Percentiles rank a stretch among this genome's conserved stretches.
phyloP scores from a whole-genome alignment of 1,284 basidiomycete genomes.

The Mycena sp. region DNA sequence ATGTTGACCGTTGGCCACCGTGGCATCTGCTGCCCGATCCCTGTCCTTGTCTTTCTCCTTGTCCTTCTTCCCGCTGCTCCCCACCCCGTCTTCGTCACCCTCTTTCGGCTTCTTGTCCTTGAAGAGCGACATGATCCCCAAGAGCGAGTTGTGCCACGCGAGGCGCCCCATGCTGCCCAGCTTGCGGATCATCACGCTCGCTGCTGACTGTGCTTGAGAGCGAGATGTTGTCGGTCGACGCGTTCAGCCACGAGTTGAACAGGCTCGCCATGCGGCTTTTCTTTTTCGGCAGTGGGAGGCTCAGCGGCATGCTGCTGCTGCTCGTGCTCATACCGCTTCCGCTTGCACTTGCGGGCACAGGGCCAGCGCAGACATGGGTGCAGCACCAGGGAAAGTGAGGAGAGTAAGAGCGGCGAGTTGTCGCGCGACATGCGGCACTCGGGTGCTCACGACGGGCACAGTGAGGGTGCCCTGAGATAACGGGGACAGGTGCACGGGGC shows the following conservation, averaged over 20 bases:
- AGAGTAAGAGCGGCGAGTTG: slow-evolving; percentile 71
- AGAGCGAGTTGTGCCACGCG: too few relatives aligned
- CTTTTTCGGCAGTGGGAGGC: too few relatives aligned
- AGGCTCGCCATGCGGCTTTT: slow-evolving; percentile 75
- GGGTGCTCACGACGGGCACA: neutral
- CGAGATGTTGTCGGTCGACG: slow-evolving; percentile 97
- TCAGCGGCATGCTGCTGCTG: too few relatives aligned
- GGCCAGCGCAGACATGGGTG: slow-evolving; percentile 31
- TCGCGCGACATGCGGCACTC: slow-evolving; percentile 83
- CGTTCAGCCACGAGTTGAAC: slow-evolving; percentile 93
- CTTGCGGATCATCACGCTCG: slow-evolving; percentile 52
- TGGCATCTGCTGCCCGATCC: slow-evolving; percentile 67
- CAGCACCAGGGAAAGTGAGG: slow-evolving; percentile 38
- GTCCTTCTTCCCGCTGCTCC: slow-evolving; percentile 31
- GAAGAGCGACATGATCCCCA: too few relatives aligned
- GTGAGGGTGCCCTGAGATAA: slow-evolving; percentile 27
- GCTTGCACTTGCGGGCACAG: neutral
- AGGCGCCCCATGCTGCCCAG: too few relatives aligned
- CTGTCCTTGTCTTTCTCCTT: slow-evolving; percentile 68
- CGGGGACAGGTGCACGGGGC: slow-evolving; percentile 30
- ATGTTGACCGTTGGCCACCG: slow-evolving; percentile 69
- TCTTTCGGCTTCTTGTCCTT: too few relatives aligned
- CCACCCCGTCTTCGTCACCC: neutral
- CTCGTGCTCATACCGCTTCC: neutral
- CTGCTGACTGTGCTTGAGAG: slow-evolving; percentile 96